Conservation (phyloP, 345 rosid genomes). For the Citrus mangshanensis region DNA sequence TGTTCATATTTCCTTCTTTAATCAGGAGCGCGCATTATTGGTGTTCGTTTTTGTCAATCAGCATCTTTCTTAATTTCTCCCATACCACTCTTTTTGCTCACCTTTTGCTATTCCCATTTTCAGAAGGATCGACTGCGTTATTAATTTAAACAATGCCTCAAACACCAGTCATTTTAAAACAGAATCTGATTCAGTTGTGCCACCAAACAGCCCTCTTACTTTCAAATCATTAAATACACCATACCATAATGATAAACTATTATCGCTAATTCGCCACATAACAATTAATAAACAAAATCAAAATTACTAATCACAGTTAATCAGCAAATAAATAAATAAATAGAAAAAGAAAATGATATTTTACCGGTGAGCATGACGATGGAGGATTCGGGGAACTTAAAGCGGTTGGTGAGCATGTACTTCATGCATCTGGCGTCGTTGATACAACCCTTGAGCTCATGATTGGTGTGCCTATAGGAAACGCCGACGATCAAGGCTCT, state of each 20-base stretch:
- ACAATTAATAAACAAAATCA: neutral
- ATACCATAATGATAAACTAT: too few relatives aligned
- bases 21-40: neutral
- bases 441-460: conserved; percentile 80
- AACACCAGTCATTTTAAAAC: neutral
- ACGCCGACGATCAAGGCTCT: conserved; percentile 80
- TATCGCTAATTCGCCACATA: too few relatives aligned
- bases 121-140: neutral
- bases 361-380: conserved; percentile 76
- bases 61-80: neutral
- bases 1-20: neutral
- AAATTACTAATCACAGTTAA: neutral
- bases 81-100: neutral
- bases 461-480: conserved; percentile 45
- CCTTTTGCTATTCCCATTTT: neutral
- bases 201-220: neutral
- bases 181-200: neutral
- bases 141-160: neutral
- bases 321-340: neutral
- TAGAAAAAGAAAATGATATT: neutral
- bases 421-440: conserved; percentile 90
- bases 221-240: neutral
- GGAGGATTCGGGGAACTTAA: conserved; percentile 77
- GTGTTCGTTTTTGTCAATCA: neutral
- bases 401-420: conserved; percentile 69